phyloP scores from a whole-genome alignment of 768 basidiomycete species.

The Boletus rubropictus region DNA sequence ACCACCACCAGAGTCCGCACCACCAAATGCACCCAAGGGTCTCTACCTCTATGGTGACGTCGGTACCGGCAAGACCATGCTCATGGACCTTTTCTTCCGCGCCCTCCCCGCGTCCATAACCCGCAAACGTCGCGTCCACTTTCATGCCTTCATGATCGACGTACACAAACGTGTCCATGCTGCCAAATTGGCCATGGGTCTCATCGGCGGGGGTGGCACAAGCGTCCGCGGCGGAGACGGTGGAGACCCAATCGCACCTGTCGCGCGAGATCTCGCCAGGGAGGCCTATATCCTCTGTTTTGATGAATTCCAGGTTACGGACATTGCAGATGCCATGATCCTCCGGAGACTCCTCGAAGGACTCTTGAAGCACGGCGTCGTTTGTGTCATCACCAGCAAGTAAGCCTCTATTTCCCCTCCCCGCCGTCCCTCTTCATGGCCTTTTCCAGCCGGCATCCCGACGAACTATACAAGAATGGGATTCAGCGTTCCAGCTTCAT shows the following conservation, averaged over 20 bases:
- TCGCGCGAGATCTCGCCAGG: slow-evolving; percentile 79
- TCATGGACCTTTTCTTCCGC: slow-evolving; percentile 96
- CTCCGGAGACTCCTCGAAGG: slow-evolving; percentile 82
- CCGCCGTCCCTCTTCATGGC: neutral
- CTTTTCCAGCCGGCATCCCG: slow-evolving; percentile 78
- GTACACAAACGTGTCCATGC: slow-evolving; percentile 90
- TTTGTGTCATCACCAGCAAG: slow-evolving; percentile 98
- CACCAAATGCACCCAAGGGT: slow-evolving; percentile 66
- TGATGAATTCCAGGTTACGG: slow-evolving; percentile 98
- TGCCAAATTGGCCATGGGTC: slow-evolving; percentile 66
- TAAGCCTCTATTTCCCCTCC: slow-evolving; percentile 34
- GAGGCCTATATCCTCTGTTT: slow-evolving; percentile 88
- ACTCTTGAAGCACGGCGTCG: slow-evolving; percentile 82
- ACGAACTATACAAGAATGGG: slow-evolving; percentile 97
- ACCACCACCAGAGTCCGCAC: slow-evolving; percentile 30
- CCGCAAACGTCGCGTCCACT: slow-evolving; percentile 87
- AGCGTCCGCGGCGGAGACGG: slow-evolving; percentile 26
- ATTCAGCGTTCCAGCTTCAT: slow-evolving; percentile 94
- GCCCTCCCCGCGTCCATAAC: slow-evolving; percentile 63
- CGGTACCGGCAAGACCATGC: slow-evolving; percentile 97
- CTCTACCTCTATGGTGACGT: slow-evolving; percentile 96
- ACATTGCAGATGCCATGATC: slow-evolving; percentile 98
- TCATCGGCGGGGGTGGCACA: slow-evolving; percentile 35
- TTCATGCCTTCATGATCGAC: slow-evolving; percentile 99
- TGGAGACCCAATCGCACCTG: slow-evolving; percentile 81